Conservation (phyloP, 2,329 filamentous ascomycete species). For the Nannizzia gypsea region DNA sequence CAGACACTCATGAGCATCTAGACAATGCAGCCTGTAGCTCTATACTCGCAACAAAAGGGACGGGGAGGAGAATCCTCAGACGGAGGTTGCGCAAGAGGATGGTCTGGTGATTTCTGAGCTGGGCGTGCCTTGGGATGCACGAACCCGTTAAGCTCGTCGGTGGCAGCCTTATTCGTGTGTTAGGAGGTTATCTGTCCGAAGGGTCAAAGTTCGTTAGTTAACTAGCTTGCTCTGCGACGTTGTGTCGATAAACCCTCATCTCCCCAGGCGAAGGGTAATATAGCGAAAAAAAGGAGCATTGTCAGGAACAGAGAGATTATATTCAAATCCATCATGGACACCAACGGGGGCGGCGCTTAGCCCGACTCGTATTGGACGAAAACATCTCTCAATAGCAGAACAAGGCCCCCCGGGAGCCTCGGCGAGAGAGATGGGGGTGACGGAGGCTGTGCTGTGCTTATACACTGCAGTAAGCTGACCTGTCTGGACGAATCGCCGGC, state of each 20-base stretch:
- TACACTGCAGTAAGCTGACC: not conserved
- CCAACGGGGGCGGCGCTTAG: not conserved
- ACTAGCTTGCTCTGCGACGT: not conserved
- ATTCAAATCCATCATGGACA: not conserved
- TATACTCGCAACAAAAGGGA: not conserved
- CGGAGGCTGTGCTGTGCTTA: not conserved
- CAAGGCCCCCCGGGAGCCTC: not conserved
- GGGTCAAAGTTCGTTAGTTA: not conserved
- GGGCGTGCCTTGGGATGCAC: not conserved
- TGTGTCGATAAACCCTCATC: not conserved
- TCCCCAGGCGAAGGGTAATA: not conserved
- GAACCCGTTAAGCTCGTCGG: not conserved
- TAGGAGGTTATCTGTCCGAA: not conserved
- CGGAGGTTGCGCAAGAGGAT: not conserved
- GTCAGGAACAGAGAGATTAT: not conserved
- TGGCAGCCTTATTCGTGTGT: not conserved
- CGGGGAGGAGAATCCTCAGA: not conserved
- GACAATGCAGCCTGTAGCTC: not conserved
- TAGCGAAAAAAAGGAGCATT: not conserved
- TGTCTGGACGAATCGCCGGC: not conserved
- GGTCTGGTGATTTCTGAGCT: not conserved
- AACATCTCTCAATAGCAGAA: conserved; percentile 1
- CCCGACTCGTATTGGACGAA: conserved; percentile 2
- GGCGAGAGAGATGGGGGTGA: not conserved
- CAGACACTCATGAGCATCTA: not conserved